These are phyloP conservation scores for Vanilla planifolia DNA, from an alignment of 106 monocot species.

Conservation along the genomic window DNA sequence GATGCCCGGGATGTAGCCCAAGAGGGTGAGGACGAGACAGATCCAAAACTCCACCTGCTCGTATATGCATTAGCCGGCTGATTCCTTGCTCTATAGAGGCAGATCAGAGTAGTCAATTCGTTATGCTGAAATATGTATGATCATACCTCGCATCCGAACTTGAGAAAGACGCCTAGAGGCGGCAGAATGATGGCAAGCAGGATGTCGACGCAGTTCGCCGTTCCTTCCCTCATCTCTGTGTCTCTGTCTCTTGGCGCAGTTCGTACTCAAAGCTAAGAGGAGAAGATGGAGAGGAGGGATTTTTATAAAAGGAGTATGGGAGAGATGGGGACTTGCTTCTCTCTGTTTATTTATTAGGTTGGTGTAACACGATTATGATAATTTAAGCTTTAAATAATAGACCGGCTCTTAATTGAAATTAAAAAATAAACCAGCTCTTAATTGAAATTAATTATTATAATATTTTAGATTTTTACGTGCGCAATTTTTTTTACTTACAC, in stretches of 20 bases:
- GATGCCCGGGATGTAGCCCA: constrained; percentile 42
- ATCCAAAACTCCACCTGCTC: constrained; percentile 46
- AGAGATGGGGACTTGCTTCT: too few relatives aligned
- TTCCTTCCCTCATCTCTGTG: constrained; percentile 15
- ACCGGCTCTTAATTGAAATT: too few relatives aligned
- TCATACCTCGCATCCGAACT: constrained; percentile 40
- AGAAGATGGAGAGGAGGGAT: too few relatives aligned
- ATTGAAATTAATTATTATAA: too few relatives aligned
- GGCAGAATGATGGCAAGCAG: constrained; percentile 48
- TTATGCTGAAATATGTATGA: background rate
- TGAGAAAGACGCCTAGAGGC: constrained; percentile 54
- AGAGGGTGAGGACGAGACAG: constrained; percentile 34
- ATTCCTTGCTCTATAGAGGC: background rate
- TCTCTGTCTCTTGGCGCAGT: background rate
- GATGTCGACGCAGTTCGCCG: constrained; percentile 33
- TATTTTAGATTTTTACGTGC: too few relatives aligned
- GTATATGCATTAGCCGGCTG: background rate
- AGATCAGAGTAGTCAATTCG: background rate
- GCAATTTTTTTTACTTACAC: too few relatives aligned
- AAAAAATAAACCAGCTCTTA: too few relatives aligned
- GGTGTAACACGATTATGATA: too few relatives aligned
- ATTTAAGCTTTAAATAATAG: too few relatives aligned
- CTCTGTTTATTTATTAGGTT: too few relatives aligned
- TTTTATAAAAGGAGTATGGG: too few relatives aligned
- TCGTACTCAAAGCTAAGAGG: too few relatives aligned